Base-by-base conservation (phyloP, 139 green algal species). In the Eudorina sp. region DNA sequence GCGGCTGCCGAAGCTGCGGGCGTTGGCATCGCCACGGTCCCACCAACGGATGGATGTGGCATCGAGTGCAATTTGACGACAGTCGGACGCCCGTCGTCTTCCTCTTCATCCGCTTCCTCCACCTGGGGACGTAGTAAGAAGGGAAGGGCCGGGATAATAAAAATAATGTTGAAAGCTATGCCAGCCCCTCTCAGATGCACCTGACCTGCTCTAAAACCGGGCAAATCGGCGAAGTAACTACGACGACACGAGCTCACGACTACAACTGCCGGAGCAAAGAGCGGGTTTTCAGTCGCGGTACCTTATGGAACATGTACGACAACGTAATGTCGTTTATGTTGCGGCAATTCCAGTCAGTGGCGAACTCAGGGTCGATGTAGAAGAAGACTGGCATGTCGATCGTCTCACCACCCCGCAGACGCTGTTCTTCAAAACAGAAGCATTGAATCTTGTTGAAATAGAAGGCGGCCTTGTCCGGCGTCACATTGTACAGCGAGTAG, bases 381-480 rank as follows among this genome's bases (percentile, higher is more conserved):
- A 99, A 99, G 88, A 99, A 99, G 7, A 99, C 97, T 21, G 98
- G 98, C 98, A 99, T 99, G 94, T 99, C 98, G 19, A 99, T 93
- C 66, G 93, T 92, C 86, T 91, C 98, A 4, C 95, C 93, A 27
- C 94, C 90, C 53, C 94, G 90, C 86, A 99, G 91, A 64, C 95
- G 91, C 93, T 99, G 98, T 94, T 99, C 96, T 93, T 99, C 96
- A 73, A 99, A 99, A 89, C 96, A 99, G 87, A 98, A 98, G 88
- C 95, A 97, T 92, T 99, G 97, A 27, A 99, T 98, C 91, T 99
- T 99, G 95, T 99, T 99, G 94, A 99, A 99, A 92, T 99, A 99
- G 34, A 93, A 79, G 38, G 97, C 97, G 4, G 95, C 95, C 92
- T 95, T 94, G 85, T 94, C 91, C 40, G 97, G 97, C 0, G 94